Conservation (phyloP, 2,329 filamentous ascomycete species). For the Aspergillus sp. region DNA sequence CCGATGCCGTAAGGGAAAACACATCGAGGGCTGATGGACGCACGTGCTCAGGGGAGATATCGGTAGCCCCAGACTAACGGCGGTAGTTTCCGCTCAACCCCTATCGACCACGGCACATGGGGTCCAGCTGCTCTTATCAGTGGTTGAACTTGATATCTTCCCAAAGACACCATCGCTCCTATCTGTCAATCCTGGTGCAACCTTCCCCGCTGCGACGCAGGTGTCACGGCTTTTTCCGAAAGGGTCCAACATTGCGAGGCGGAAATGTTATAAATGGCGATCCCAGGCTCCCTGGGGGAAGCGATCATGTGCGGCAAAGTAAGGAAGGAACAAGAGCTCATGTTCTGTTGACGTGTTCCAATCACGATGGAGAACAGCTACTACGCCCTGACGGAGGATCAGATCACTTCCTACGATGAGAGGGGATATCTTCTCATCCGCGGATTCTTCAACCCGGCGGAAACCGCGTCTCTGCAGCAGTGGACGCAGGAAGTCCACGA, state of each 20-base stretch:
- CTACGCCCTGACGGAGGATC: constrained; percentile 18
- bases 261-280: not conserved
- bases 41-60: not conserved
- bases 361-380: constrained; percentile 20
- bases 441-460: constrained; percentile 20
- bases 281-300: constrained; percentile 1
- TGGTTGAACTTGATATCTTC: not conserved
- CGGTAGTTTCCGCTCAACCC: not conserved
- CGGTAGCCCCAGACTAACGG: not conserved
- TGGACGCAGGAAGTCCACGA: constrained; percentile 39
- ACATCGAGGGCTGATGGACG: not conserved
- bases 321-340: not conserved
- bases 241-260: too few relatives aligned
- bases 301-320: not conserved
- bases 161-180: not conserved
- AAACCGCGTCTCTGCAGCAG: constrained; percentile 21
- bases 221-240: too few relatives aligned
- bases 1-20: not conserved
- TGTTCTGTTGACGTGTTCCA: not conserved
- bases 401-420: constrained; percentile 26
- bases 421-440: constrained; percentile 30
- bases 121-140: not conserved
- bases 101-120: constrained; percentile 5
- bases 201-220: too few relatives aligned
- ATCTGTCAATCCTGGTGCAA: not conserved